Evolutionary conservation across 2,329 filamentous ascomycete species (phyloP).

Genomic region (Penicillium vulpinum): DNA sequence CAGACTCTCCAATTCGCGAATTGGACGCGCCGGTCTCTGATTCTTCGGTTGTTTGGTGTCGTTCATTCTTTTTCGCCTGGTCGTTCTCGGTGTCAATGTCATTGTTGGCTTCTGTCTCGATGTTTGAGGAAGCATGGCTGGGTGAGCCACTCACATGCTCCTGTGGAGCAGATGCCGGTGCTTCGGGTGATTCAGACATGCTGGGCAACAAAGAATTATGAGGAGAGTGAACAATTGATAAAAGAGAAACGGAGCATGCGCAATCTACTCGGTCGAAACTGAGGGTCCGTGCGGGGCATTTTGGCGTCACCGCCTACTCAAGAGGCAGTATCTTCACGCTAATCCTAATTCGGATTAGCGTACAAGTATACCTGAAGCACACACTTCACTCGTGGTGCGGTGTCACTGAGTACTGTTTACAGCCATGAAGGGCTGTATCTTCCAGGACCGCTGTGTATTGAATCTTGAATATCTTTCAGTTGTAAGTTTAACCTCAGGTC

Average conservation of each 20-base stretch:
- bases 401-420: no score
- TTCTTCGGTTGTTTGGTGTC: slow-evolving; percentile 47
- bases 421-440: no score
- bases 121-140: slow-evolving; percentile 81
- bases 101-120: slow-evolving; percentile 62
- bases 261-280: background rate
- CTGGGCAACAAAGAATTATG: slow-evolving; percentile 3
- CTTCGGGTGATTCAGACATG: slow-evolving; percentile 15
- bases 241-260: background rate
- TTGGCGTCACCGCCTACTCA: background rate
- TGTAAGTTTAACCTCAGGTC: no score
- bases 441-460: no score
- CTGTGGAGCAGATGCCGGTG: slow-evolving; percentile 48
- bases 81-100: slow-evolving; percentile 18
- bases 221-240: background rate
- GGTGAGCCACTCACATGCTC: slow-evolving; percentile 86
- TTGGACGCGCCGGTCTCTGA: slow-evolving; percentile 24
- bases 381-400: no score
- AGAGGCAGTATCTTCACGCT: background rate
- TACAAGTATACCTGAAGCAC: no score
- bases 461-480: no score
- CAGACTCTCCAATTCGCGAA: slow-evolving; percentile 18
- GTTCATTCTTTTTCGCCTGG: slow-evolving; percentile 8
- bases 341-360: background rate
- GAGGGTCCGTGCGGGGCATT: background rate